These are phyloP conservation scores for Populus deltoides DNA, from an alignment of 345 rosid species.

Conservation along the genomic window DNA sequence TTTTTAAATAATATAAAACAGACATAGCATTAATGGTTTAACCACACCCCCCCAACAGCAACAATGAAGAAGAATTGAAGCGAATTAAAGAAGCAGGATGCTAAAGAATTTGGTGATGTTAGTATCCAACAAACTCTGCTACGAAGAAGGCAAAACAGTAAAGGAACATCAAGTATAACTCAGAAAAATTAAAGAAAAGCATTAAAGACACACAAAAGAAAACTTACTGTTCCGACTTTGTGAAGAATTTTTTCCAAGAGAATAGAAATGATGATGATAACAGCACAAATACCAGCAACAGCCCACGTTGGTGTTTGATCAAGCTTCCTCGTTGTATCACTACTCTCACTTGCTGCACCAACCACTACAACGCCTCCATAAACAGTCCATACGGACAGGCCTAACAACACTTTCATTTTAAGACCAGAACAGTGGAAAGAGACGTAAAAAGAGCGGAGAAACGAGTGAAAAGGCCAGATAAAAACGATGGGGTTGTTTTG, in stretches of 20 bases:
- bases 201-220: neutral
- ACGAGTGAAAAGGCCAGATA: neutral
- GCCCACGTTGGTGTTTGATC: conserved; percentile 97
- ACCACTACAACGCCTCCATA: conserved; percentile 9
- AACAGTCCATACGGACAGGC: neutral
- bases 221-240: conserved; percentile 65
- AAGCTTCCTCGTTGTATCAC: conserved; percentile 42
- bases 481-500: neutral
- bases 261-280: conserved; percentile 74
- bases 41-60: neutral
- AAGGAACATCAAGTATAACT: neutral
- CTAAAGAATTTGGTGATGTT: neutral
- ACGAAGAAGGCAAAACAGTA: neutral
- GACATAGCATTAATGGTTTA: neutral
- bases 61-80: neutral
- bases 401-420: conserved; percentile 7
- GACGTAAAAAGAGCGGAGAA: neutral
- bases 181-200: too few species aligned
- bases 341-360: neutral
- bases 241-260: conserved; percentile 65
- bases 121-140: neutral
- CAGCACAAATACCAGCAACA: conserved; percentile 71
- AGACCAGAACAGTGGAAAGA: neutral
- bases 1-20: neutral
- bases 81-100: neutral